Evolutionary conservation across 257 asterid species (phyloP).

Genomic region (Solanum tarapatanum): DNA sequence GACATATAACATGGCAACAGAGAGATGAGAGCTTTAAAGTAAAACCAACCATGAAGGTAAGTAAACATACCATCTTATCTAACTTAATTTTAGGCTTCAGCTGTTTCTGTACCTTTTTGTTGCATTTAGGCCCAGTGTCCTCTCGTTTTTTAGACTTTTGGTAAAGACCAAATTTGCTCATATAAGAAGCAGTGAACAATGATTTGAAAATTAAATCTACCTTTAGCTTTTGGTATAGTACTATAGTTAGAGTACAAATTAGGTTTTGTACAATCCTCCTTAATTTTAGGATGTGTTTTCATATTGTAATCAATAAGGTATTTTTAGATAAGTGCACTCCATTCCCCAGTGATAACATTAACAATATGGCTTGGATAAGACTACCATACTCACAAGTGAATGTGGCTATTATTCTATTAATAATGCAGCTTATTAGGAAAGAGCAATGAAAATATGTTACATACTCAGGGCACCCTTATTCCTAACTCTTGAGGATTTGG

Average conservation of each 20-base stretch:
- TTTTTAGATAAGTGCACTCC: not conserved
- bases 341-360: not conserved
- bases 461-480: not conserved
- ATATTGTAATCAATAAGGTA: not conserved
- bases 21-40: constrained; percentile 77
- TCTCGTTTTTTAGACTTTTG: not conserved
- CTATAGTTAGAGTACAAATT: not conserved
- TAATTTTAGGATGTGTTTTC: not conserved
- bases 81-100: not conserved
- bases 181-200: not conserved
- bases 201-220: not conserved
- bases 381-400: not conserved
- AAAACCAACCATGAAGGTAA: constrained; percentile 75
- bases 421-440: not conserved
- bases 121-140: not conserved
- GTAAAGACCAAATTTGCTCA: not conserved
- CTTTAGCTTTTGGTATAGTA: not conserved
- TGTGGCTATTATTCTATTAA: not conserved
- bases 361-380: not conserved
- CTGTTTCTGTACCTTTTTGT: not conserved
- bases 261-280: not conserved
- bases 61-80: not conserved
- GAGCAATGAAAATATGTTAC: not conserved
- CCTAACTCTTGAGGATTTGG: not conserved
- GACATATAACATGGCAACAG: constrained; percentile 73